Percentiles rank a stretch among this genome's conserved stretches.
These are phyloP conservation scores for Geranium brycei DNA, from an alignment of 345 rosid species.

Conservation along the genomic window DNA sequence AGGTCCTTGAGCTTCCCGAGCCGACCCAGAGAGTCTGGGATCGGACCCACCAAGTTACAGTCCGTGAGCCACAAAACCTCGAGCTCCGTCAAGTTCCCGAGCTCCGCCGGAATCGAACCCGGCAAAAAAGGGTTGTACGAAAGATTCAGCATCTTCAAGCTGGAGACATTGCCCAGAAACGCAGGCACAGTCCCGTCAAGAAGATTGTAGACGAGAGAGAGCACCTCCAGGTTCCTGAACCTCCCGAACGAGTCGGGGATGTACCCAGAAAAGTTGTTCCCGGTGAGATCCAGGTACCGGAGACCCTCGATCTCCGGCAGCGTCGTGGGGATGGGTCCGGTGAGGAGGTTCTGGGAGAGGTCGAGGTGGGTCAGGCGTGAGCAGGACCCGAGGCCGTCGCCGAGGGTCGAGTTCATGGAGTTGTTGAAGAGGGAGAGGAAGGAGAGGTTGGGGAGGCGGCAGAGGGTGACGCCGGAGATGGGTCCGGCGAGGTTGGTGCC, in stretches of 20 bases:
- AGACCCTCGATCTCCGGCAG: slow-evolving; percentile 25
- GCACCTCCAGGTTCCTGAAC: slow-evolving; percentile 69
- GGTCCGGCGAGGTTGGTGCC: slow-evolving; percentile 37
- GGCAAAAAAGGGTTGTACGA: slow-evolving; percentile 79
- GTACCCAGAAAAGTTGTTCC: slow-evolving; percentile 79
- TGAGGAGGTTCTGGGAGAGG: slow-evolving; percentile 65
- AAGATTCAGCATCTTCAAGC: slow-evolving; percentile 62
- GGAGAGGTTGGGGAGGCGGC: slow-evolving; percentile 47
- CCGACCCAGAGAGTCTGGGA: slow-evolving; percentile 74
- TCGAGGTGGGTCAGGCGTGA: slow-evolving; percentile 48
- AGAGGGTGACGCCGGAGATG: slow-evolving; percentile 58
- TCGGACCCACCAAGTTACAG: slow-evolving; percentile 60
- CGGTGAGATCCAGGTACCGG: slow-evolving; percentile 55
- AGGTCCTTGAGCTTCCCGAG: slow-evolving; percentile 64
- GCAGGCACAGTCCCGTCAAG: slow-evolving; percentile 60
- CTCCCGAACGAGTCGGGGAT: slow-evolving; percentile 55
- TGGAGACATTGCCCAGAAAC: slow-evolving; percentile 47
- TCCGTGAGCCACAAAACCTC: slow-evolving; percentile 89
- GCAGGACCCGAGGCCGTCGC: slow-evolving; percentile 52
- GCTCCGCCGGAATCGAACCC: slow-evolving; percentile 69
- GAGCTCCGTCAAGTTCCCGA: slow-evolving; percentile 66
- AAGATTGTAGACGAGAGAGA: slow-evolving; percentile 69
- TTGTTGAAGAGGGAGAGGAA: slow-evolving; percentile 46
- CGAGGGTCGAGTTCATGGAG: slow-evolving; percentile 52
- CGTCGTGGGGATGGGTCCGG: slow-evolving; percentile 63